These are phyloP conservation scores for Fusarium cicatricum DNA, from an alignment of 2,329 filamentous ascomycete genomes.

Conservation along the genomic window DNA sequence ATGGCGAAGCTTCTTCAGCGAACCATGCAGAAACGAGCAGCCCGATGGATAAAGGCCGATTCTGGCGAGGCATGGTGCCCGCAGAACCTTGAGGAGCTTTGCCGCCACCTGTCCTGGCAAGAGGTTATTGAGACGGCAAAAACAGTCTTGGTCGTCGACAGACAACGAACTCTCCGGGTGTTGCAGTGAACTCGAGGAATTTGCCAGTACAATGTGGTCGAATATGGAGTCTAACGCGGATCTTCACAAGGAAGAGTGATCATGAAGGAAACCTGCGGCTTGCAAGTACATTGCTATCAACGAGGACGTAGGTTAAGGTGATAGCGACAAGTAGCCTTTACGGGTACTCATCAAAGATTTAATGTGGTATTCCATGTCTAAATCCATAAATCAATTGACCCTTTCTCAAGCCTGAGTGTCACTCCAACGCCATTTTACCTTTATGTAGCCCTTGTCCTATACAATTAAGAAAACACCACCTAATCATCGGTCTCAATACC, in stretches of 20 bases:
- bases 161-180: constrained; percentile 26
- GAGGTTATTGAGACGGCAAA: constrained; percentile 47
- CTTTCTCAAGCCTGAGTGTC: constrained; percentile 13
- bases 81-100: constrained; percentile 46
- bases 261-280: background rate
- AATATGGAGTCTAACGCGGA: background rate
- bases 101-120: constrained; percentile 43
- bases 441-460: background rate
- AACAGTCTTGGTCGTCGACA: constrained; percentile 42
- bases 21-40: constrained; percentile 40
- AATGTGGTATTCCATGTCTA: constrained; percentile 31
- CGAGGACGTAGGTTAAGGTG: background rate
- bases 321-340: background rate
- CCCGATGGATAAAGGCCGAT: constrained; percentile 12
- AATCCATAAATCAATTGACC: constrained; percentile 21
- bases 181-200: constrained; percentile 24
- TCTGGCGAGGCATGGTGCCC: constrained; percentile 21
- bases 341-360: constrained; percentile 11
- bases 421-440: constrained; percentile 28
- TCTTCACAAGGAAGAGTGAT: background rate
- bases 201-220: background rate
- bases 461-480: background rate
- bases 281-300: too few relatives aligned
- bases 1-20: constrained; percentile 48
- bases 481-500: constrained; percentile 51